A percentile compares a stretch with the other conserved stretches of the same genome.
These are phyloP conservation scores for Pyronema domesticum DNA, from an alignment of 495 filamentous ascomycete species.

Conservation along the genomic window DNA sequence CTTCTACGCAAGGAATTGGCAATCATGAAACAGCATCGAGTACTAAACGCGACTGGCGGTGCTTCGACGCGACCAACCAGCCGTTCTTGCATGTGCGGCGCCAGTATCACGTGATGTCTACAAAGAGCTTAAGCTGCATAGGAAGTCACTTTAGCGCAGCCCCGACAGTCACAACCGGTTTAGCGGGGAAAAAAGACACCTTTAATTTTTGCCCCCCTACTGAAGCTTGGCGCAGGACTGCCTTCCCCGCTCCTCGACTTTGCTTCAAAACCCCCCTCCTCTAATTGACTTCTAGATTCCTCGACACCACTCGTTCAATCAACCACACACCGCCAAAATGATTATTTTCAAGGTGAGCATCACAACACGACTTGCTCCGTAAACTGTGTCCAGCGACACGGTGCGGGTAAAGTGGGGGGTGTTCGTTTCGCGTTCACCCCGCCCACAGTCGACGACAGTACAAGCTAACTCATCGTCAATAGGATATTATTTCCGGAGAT, in stretches of 20 bases:
- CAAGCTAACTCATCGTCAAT: background rate
- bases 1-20: too few species aligned
- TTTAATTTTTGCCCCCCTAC: conserved; percentile 24
- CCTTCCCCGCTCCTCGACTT: conserved; percentile 26
- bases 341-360: conserved; percentile 68
- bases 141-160: background rate
- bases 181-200: conserved; percentile 4
- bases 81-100: too few species aligned
- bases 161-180: conserved; percentile 19
- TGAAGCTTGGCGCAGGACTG: conserved; percentile 7
- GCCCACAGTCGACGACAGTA: too few species aligned
- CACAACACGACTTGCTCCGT: too few species aligned
- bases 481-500: conserved; percentile 83
- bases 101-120: too few species aligned
- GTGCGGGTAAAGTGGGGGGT: too few species aligned
- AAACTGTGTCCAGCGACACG: too few species aligned
- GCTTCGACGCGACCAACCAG: too few species aligned
- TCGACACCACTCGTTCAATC: background rate
- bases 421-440: too few species aligned
- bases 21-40: too few species aligned
- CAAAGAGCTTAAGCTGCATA: too few species aligned
- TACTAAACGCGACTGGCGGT: too few species aligned
- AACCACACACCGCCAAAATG: conserved; percentile 42
- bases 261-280: conserved; percentile 14
- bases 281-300: conserved; percentile 22